Base-by-base conservation (phyloP, 345 rosid species). In the Hypericum androsaemum region DNA sequence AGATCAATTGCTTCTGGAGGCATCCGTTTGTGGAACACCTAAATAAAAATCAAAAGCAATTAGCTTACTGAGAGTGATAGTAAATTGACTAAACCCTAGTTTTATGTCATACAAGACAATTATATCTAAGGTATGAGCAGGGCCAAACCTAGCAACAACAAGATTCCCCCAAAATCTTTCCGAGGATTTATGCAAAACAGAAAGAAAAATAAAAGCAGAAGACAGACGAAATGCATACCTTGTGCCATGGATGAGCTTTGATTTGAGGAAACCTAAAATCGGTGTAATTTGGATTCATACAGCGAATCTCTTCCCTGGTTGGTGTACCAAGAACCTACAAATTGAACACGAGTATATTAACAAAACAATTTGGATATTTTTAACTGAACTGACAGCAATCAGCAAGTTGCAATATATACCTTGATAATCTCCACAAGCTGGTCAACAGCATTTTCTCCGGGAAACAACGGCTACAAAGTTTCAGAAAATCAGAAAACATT, bases 1-100 rank as follows among this genome's bases (percentile, higher is more conserved):
- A 67, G 66, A 47, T 67, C 71, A 62, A 67, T 67, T 12, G 71
- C 71, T 32, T 67, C 71, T 15, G 71, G 71, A 46, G 71, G 71
- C 71, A 61, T 67, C 55, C 67, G 61, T 47, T 67, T 61, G 45
- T 67, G 71, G 63, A 67, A 67, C 37, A 67, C 66, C 71, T 67
- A 49, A 49, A 22, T 22, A 22, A 22, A 22, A 49, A 5, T 32
- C 37, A 54, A 7, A 0, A 60, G 41, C 36, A 32, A 5, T 16
- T 32, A 0, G 43, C 35, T 7, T 39, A 44, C 8, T 40, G 22
- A 35, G 22, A 13, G 22, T 5, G 0, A 14, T 7, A 1, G 10
- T 9, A 11, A 17, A 15, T 37, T 35, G 14, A 9, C 11, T 38
- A 13, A 43, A 11, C n/a, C 9, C 43, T 9, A 35, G 13, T 12